Evolutionary conservation across 2,329 filamentous ascomycete species (phyloP).

Genomic region (Phaeosphaeria sp.): DNA sequence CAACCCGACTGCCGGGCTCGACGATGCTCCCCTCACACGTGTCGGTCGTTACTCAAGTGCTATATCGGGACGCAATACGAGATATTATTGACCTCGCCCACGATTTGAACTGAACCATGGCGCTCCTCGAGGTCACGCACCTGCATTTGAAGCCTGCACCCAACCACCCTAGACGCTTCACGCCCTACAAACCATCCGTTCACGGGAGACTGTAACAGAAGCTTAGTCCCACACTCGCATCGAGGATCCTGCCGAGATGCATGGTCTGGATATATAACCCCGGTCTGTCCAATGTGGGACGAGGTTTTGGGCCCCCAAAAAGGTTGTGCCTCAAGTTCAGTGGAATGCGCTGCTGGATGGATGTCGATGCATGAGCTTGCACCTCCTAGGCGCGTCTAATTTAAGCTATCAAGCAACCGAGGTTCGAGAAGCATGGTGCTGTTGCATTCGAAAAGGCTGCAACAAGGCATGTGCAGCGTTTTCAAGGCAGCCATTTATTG

Average conservation of each 20-base stretch:
- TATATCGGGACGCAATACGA: conserved; percentile 37
- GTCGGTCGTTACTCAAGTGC: conserved; percentile 16
- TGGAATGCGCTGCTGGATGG: conserved; percentile 35
- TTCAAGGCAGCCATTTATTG: conserved; percentile 19
- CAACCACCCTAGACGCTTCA: conserved; percentile 30
- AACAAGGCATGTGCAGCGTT: conserved; percentile 16
- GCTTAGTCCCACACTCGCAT: conserved; percentile 38
- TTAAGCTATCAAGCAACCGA: conserved; percentile 29
- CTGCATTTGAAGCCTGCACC: conserved; percentile 29
- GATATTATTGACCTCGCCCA: conserved; percentile 15
- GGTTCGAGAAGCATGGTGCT: conserved; percentile 14
- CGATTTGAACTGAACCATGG: conserved; percentile 25
- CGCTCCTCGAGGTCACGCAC: conserved; percentile 37
- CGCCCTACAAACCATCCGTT: conserved; percentile 32
- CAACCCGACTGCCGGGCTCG: conserved; percentile 19
- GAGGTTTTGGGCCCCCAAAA: conserved; percentile 39
- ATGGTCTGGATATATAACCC: conserved; percentile 38
- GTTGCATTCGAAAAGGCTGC: conserved; percentile 20
- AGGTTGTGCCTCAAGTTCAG: conserved; percentile 33
- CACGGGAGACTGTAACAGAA: conserved; percentile 33
- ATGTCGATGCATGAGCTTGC: conserved; percentile 25
- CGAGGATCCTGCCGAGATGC: conserved; percentile 34
- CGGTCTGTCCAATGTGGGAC: conserved; percentile 32
- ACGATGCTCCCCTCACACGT: background rate
- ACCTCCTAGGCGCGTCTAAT: conserved; percentile 34